Evolutionary conservation across 2,329 filamentous ascomycete species (phyloP).

Genomic region (Neofusicoccum sp.): DNA sequence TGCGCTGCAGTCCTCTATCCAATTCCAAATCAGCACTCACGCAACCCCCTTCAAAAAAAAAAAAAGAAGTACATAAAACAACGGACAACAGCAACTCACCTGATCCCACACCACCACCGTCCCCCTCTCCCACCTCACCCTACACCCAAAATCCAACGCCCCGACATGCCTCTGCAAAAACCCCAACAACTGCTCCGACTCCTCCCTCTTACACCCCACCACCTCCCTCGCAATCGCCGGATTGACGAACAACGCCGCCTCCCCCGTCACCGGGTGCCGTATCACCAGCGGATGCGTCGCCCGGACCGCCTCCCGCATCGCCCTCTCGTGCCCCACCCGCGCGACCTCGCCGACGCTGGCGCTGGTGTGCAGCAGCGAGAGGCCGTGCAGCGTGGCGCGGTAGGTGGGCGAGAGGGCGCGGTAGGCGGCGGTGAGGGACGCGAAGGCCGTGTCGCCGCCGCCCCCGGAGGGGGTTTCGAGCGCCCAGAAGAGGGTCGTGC

Average conservation of each 20-base stretch:
- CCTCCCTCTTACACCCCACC: not conserved
- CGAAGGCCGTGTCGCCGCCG: conserved; percentile 9
- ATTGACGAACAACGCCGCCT: conserved; percentile 3
- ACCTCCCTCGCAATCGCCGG: not conserved
- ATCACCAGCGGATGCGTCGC: conserved; percentile 1
- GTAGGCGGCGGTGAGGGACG: conserved; percentile 3
- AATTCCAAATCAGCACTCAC: too few relatives aligned
- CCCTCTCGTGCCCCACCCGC: not conserved
- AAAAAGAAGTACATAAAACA: not conserved
- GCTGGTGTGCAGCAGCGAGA: not conserved
- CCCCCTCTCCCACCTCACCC: conserved; percentile 1
- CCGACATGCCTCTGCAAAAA: not conserved
- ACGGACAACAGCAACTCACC: not conserved
- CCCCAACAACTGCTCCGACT: not conserved
- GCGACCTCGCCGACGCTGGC: conserved; percentile 7
- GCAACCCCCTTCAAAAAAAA: too few relatives aligned
- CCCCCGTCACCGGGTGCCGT: not conserved
- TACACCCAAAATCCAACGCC: not conserved
- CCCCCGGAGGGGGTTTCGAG: not conserved
- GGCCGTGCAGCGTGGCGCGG: conserved; percentile 16
- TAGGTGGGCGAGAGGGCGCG: conserved; percentile 17
- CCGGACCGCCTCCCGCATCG: not conserved
- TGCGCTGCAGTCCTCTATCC: conserved; percentile 3
- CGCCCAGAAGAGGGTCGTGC: not conserved
- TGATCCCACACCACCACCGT: conserved; percentile 14